Conservation (phyloP, 768 basidiomycete species). For the Trametes meyenii region DNA sequence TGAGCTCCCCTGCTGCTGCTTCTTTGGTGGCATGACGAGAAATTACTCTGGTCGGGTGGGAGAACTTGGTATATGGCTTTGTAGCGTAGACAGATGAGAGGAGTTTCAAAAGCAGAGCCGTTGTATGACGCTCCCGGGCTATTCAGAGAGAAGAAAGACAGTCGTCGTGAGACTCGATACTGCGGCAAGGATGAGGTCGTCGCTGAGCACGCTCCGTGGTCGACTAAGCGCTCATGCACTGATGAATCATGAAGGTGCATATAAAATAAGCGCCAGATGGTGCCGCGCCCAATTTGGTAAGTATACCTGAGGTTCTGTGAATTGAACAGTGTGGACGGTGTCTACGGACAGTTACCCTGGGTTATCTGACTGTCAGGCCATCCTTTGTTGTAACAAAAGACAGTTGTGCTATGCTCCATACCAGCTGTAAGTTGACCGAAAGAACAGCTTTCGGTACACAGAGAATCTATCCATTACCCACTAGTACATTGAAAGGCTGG, state of each 20-base stretch:
- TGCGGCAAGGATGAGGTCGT: constrained; percentile 9
- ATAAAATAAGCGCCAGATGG: background rate
- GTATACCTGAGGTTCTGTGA: background rate
- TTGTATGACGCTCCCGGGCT: too few relatives aligned
- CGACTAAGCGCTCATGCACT: constrained; percentile 1
- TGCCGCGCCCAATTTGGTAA: background rate
- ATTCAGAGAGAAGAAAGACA: background rate
- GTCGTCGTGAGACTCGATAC: background rate
- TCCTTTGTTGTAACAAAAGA: too few relatives aligned
- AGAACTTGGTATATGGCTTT: background rate
- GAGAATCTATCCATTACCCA: too few relatives aligned
- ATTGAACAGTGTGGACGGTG: too few relatives aligned
- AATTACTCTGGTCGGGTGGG: background rate
- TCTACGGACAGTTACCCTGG: too few relatives aligned
- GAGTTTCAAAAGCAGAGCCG: too few relatives aligned
- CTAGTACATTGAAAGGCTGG: too few relatives aligned
- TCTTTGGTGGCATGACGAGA: constrained; percentile 77
- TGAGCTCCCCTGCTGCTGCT: constrained; percentile 55
- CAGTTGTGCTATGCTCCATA: too few relatives aligned
- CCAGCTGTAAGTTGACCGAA: too few relatives aligned
- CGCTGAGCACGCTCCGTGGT: constrained; percentile 9
- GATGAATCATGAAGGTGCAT: background rate
- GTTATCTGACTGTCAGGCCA: too few relatives aligned
- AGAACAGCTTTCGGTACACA: too few relatives aligned
- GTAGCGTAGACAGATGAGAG: too few relatives aligned